phyloP scores from a whole-genome alignment of 2,329 filamentous ascomycete species.

The Beauveria sp. region DNA sequence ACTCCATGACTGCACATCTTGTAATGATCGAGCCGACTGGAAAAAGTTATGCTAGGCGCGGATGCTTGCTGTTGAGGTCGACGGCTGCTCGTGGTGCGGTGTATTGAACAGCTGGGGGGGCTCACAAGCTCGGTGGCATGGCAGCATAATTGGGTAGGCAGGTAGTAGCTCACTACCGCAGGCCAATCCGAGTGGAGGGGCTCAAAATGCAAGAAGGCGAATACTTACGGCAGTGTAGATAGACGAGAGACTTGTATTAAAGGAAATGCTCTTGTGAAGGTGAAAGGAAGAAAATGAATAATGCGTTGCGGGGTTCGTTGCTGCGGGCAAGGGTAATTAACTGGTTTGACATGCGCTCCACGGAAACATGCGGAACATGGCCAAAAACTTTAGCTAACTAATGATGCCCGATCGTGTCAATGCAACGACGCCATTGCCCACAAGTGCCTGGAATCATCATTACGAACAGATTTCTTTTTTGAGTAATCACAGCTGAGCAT shows the following conservation, averaged over 20 bases:
- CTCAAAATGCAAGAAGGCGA: background rate
- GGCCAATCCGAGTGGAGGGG: background rate
- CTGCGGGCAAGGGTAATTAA: background rate
- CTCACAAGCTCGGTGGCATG: background rate
- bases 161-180: background rate
- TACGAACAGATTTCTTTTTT: background rate
- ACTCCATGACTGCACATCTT: background rate
- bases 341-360: slow-evolving; percentile 1
- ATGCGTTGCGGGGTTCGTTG: background rate
- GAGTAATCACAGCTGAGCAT: background rate
- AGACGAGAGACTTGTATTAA: background rate
- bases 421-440: background rate
- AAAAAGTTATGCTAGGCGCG: background rate
- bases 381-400: slow-evolving; percentile 5
- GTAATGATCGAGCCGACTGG: background rate
- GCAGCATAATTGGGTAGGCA: background rate
- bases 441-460: background rate
- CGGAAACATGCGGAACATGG: slow-evolving; percentile 11
- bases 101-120: background rate
- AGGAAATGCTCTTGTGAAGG: background rate
- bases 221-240: background rate
- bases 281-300: background rate
- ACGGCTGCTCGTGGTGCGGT: background rate
- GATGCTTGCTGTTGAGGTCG: background rate
- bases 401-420: background rate